Evolutionary conservation across 441 rosid species (phyloP), one percentile per base, ranked within the genome.

Genomic region (Biscutella auriculata): DNA sequence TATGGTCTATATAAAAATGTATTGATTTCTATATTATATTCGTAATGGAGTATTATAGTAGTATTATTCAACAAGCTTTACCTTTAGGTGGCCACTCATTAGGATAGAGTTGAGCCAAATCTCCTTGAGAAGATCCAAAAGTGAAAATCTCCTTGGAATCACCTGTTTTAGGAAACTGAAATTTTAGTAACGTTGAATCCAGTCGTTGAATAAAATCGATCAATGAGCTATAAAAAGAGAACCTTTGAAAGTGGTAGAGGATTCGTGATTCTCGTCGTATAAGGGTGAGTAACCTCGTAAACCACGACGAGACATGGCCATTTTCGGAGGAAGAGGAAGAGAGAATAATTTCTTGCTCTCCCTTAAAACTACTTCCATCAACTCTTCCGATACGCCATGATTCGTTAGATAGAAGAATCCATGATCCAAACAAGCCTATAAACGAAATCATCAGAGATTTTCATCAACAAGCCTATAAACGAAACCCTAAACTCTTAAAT

Each of bases 351-450:
- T 84, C 17, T 62, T 67, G 62, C 82, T 78, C 79, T 76, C 83
- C 9, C 56, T 53, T 0, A 91, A 60, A 35, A 76, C 84, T 19
- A 44, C 41, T 2, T 48, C 27, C 14, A 79, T 13, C 29, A 88
- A 40, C 27, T 77, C 84, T 52, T 72, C 72, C 21, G 82, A 75
- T 4, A 85, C 75, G 3, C 88, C 95, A 54, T 85, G 98, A 59
- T 91, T 88, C 60, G 76, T 78, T 1, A 91, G 72, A 72, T 84
- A 88, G 66, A 84, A 88, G 93, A 85, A 91, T n/a, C 95, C 94
- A 40, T 71, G 73, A 13, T 85, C 87, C 9, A 73, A n/a, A 43
- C 95, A 88, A 23, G 93, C 96, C 95, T 88, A 66, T 14, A n/a
- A 61, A 60, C 3, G 25, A 5, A 6, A 43, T 10, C 28, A 50